Evolutionary conservation across 2,329 filamentous ascomycete genomes (phyloP), one percentile per base, ranked within the genome.

Genomic region (Rhynchosporium agropyri): DNA sequence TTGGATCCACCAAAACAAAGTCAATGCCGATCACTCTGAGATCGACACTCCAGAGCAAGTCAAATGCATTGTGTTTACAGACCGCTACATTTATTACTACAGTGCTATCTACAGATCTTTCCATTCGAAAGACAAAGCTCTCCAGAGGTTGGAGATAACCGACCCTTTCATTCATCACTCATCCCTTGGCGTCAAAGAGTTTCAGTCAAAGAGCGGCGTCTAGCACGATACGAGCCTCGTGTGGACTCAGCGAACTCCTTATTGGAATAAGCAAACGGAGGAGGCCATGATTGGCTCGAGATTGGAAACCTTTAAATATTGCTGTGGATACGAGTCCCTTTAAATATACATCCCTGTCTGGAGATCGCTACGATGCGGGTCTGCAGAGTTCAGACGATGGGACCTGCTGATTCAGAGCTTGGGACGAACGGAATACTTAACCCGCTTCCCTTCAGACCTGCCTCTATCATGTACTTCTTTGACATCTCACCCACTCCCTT

Each of bases 211-310:
- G 33, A 45, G 51, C 43, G 43, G 54, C 63, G 63, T 58, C 45
- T 54, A 26, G 33, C 13, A 33, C 40, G 9, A 57, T 62, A 62
- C 63, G 60, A 62, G 54, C 42, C 33, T 59, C 55, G 45, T 36
- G 45, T 43, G 26, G 48, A 33, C 61, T 51, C 6, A 29, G 42
- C 38, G 28, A 15, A 28, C 26, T 31, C 54, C 38, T 42, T 45
- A 43, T 38, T 46, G 50, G 28, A 38, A 8, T 29, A 57, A 28
- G n/a, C 38, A 49, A 58, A n/a, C 15, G 29, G 26, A 33, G 26
- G 28, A 33, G 26, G 28, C 51, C 9, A 9, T 65, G 60, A 65
- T 65, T 65, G 60, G 63, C 50, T 53, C 9, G 9, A 62, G 60
- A 65, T 65, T 65, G 60, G 63, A 51, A 60, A 46, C 26, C 12